These are phyloP conservation scores for Alternaria dauci DNA, from an alignment of 2,329 filamentous ascomycete species.

Conservation along the genomic window DNA sequence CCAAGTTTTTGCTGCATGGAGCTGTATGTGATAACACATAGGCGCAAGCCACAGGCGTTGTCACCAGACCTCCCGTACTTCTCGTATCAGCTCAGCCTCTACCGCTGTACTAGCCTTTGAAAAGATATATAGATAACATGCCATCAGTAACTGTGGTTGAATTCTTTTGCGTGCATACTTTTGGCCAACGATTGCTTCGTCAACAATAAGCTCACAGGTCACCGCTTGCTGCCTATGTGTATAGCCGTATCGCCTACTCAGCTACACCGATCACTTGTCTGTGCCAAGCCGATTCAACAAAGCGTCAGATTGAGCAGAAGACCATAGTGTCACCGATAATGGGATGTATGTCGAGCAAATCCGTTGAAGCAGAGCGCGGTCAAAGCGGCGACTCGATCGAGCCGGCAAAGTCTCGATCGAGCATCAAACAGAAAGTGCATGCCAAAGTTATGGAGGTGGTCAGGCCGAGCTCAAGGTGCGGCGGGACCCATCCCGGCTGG, in stretches of 20 bases:
- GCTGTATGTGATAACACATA: neutral
- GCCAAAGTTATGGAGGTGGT: neutral
- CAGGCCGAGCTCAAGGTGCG: neutral
- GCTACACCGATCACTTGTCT: neutral
- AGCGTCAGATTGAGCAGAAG: neutral
- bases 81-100: neutral
- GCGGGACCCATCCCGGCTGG: neutral
- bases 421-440: neutral
- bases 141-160: neutral
- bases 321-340: neutral
- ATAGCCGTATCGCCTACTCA: neutral
- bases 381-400: neutral
- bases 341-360: slow-evolving; percentile 22
- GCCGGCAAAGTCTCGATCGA: neutral
- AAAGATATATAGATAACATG: neutral
- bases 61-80: slow-evolving; percentile 5
- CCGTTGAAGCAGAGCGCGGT: neutral
- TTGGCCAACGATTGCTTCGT: neutral
- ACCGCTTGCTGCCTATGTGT: neutral
- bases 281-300: neutral
- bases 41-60: slow-evolving; percentile 1
- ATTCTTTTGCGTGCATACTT: neutral
- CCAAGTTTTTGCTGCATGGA: neutral
- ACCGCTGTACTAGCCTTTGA: neutral
- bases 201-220: neutral